A percentile compares a stretch with the other conserved stretches of the same genome.
Evolutionary conservation across 805 yeast genomes (phyloP).

Genomic region (Komagataella kurtzmanii): DNA sequence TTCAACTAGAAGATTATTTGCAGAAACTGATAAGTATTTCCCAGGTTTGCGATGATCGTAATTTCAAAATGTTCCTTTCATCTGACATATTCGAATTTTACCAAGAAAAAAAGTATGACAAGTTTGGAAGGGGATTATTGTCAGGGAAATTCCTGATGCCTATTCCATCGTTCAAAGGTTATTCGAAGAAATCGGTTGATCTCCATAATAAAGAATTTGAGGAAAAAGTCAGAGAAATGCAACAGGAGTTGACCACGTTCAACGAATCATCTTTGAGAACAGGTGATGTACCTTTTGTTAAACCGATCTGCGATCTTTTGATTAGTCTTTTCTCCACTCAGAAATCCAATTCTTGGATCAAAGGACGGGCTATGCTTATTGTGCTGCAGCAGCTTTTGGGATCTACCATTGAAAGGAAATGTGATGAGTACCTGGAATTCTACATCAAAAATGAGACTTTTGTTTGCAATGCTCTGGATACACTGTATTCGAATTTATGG

Average conservation of each 20-base stretch:
- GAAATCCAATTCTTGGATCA: conserved; percentile 57
- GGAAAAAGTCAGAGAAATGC: conserved; percentile 28
- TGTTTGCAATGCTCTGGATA: conserved; percentile 24
- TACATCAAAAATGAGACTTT: conserved; percentile 26
- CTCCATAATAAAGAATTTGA: not conserved
- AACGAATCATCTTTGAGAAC: conserved; percentile 21
- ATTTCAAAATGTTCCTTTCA: conserved; percentile 67
- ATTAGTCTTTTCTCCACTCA: conserved; percentile 50
- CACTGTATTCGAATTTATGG: conserved; percentile 24
- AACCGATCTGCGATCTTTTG: conserved; percentile 70
- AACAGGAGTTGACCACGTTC: conserved; percentile 36
- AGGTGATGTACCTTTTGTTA: conserved; percentile 44
- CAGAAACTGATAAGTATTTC: conserved; percentile 42
- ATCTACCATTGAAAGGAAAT: conserved; percentile 63
- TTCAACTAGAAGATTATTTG: conserved; percentile 49
- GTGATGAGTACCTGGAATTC: conserved; percentile 28
- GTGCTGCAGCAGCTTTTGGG: conserved; percentile 80
- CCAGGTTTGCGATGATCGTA: conserved; percentile 59
- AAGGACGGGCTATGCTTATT: conserved; percentile 75
- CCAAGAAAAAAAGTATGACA: not conserved
- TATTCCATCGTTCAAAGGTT: not conserved
- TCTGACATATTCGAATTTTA: conserved; percentile 40
- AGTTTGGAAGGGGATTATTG: not conserved
- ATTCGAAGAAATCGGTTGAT: not conserved
- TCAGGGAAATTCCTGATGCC: not conserved